These are phyloP conservation scores for Aegilops umbellulata DNA, from an alignment of 176 grass and related monocot genomes.

Conservation along the genomic window DNA sequence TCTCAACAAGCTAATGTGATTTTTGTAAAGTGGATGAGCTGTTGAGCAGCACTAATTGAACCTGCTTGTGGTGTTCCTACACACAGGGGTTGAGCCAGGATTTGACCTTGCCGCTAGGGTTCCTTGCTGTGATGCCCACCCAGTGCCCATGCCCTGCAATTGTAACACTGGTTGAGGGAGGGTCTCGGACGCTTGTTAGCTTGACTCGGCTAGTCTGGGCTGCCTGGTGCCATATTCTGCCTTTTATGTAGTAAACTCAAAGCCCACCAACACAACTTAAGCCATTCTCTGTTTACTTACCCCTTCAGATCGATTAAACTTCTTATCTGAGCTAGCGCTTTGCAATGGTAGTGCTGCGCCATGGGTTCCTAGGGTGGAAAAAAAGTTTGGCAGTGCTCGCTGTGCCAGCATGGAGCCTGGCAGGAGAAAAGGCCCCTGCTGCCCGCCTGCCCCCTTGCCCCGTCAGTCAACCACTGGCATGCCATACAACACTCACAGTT, in stretches of 20 bases:
- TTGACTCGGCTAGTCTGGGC: not conserved
- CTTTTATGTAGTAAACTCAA: not conserved
- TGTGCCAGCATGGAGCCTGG: not conserved
- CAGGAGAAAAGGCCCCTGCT: not conserved
- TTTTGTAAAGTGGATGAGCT: not conserved
- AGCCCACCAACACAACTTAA: conserved; percentile 2
- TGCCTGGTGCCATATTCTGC: not conserved
- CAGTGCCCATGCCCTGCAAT: not conserved
- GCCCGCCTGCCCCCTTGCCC: too few relatives aligned
- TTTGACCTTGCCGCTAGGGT: not conserved
- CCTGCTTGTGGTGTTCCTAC: conserved; percentile 10
- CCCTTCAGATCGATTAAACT: not conserved
- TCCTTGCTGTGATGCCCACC: not conserved
- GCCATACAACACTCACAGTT: not conserved
- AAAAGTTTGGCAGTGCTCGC: not conserved
- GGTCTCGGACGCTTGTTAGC: not conserved
- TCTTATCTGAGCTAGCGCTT: not conserved
- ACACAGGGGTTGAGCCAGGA: not conserved
- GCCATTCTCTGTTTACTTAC: not conserved
- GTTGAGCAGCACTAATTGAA: not conserved
- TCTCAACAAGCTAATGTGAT: conserved; percentile 13
- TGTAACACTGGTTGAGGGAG: not conserved
- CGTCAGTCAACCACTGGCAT: not conserved
- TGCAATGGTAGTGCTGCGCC: not conserved
- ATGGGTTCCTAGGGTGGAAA: not conserved